phyloP scores from a whole-genome alignment of 805 yeast species.

The Saccharomyces paradoxus region DNA sequence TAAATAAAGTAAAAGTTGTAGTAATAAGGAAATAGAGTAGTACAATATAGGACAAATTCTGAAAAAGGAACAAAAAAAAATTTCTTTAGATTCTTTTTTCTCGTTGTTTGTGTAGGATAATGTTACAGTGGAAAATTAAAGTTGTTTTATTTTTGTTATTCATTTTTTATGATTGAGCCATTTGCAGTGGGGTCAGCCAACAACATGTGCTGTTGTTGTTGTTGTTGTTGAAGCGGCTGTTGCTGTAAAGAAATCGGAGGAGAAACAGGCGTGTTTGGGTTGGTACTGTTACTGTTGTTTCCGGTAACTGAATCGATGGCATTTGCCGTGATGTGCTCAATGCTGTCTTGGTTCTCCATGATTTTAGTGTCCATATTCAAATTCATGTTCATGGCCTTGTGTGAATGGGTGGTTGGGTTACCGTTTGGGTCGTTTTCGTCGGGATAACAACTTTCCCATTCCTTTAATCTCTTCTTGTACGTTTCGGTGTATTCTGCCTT shows the following conservation, averaged over 20 bases:
- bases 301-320: not conserved
- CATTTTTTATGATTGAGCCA: not conserved
- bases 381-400: not conserved
- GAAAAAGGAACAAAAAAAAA: not conserved
- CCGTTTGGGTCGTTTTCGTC: conserved; percentile 16
- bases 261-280: not conserved
- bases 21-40: not conserved
- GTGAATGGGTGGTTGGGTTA: not conserved
- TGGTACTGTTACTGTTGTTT: not conserved
- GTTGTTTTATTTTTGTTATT: not conserved
- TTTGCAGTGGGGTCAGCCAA: not conserved
- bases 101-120: not conserved
- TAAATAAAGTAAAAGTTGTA: not conserved
- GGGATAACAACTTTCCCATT: conserved; percentile 33
- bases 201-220: not conserved
- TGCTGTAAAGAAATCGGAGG: not conserved
- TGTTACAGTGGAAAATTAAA: not conserved
- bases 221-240: not conserved
- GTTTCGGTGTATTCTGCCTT: conserved; percentile 29
- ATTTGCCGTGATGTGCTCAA: not conserved
- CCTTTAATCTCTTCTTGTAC: conserved; percentile 31
- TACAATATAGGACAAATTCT: not conserved
- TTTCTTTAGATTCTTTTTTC: not conserved
- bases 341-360: not conserved
- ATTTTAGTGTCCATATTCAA: not conserved